Percentiles rank a stretch among this genome's conserved stretches.
phyloP scores from a whole-genome alignment of 2,329 filamentous ascomycete genomes.

The Aspergillus neotritici region DNA sequence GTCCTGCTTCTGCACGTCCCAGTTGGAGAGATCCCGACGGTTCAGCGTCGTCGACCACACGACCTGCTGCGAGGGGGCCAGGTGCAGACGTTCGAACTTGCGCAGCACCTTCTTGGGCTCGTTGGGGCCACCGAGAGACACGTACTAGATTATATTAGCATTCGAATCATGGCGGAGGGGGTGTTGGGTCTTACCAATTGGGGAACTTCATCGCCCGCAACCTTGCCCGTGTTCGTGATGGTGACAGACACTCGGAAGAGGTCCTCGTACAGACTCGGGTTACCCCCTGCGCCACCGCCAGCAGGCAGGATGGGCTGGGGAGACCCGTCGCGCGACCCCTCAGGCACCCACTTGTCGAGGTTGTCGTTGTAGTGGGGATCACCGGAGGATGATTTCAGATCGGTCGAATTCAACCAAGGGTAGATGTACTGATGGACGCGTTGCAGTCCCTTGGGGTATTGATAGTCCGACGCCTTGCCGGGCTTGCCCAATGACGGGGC shows the following conservation, averaged over 20 bases:
- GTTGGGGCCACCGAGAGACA: conserved; percentile 71
- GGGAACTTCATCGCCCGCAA: conserved; percentile 49
- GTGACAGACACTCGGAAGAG: conserved; percentile 46
- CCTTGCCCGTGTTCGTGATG: conserved; percentile 47
- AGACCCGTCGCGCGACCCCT: conserved; percentile 47
- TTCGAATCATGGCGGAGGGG: background rate
- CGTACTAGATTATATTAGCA: conserved; percentile 46
- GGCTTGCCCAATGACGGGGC: conserved; percentile 50
- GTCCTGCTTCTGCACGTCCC: conserved; percentile 74
- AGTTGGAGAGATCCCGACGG: conserved; percentile 78
- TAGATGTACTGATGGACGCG: conserved; percentile 55
- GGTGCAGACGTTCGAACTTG: conserved; percentile 71
- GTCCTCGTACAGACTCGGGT: conserved; percentile 50
- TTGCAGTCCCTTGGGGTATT: conserved; percentile 51
- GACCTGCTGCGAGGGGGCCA: conserved; percentile 62
- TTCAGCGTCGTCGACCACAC: conserved; percentile 66
- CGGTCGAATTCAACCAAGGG: conserved; percentile 58
- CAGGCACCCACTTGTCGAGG: conserved; percentile 46
- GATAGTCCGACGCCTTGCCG: conserved; percentile 47
- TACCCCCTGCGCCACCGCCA: conserved; percentile 56
- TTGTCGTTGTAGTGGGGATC: conserved; percentile 52
- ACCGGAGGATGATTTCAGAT: conserved; percentile 47
- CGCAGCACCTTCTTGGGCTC: conserved; percentile 65
- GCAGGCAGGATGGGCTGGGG: conserved; percentile 54
- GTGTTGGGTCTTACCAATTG: conserved; percentile 39